Percentiles rank a stretch among this genome's conserved stretches.
Evolutionary conservation across 2,329 filamentous ascomycete genomes (phyloP).

Genomic region (Trichophyton verrucosum): DNA sequence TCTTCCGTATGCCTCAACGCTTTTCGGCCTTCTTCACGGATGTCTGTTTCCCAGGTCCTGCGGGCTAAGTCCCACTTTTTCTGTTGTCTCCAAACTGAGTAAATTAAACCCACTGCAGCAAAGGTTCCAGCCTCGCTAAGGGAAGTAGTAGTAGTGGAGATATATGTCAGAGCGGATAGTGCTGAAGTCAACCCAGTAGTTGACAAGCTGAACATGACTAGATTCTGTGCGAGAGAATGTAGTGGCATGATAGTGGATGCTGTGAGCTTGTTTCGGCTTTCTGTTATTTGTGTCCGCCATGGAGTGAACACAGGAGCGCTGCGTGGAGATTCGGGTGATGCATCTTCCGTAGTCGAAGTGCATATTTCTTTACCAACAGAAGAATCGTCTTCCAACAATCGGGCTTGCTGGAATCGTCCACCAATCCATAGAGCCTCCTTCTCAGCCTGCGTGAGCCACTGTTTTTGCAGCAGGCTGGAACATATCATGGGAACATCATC

Average conservation of each 20-base stretch:
- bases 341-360: neutral
- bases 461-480: constrained; percentile 60
- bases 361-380: neutral
- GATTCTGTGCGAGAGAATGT: constrained; percentile 58
- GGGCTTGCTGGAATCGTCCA: constrained; percentile 59
- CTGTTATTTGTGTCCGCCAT: constrained; percentile 65
- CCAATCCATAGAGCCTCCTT: constrained; percentile 70
- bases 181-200: constrained; percentile 54
- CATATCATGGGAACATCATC: constrained; percentile 82
- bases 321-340: neutral
- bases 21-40: constrained; percentile 46
- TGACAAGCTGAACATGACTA: constrained; percentile 62
- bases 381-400: constrained; percentile 29
- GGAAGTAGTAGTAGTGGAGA: constrained; percentile 40
- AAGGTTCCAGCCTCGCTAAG: constrained; percentile 48
- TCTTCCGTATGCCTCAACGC: constrained; percentile 44
- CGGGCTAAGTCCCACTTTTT: constrained; percentile 46
- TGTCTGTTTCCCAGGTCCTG: constrained; percentile 39
- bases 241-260: constrained; percentile 56
- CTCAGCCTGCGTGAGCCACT: constrained; percentile 68
- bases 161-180: constrained; percentile 43
- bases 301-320: neutral
- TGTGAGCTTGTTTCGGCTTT: constrained; percentile 54
- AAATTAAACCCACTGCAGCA: constrained; percentile 47
- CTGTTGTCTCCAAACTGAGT: constrained; percentile 46